Evolutionary conservation across 257 asterid species (phyloP), one percentile per base, ranked within the genome.

Genomic region (Lycium ferocissimum): DNA sequence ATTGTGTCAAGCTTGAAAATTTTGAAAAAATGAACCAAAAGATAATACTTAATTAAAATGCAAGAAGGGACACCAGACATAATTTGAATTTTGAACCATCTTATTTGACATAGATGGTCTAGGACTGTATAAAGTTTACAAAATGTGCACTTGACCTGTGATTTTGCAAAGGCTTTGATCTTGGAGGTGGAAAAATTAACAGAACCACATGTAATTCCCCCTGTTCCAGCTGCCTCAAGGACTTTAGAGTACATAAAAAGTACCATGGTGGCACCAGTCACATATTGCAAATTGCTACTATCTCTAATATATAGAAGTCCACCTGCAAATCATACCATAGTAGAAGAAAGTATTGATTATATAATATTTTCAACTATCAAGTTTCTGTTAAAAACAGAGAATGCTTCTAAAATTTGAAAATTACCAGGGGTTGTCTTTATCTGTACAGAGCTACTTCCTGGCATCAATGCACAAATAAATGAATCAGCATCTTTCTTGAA

Each of bases 351-450:
- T 66, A 33, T 85, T 69, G 4, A 40, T 40, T 79, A 20, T n/a
- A 6, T 22, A 45, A 20, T 43, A 4, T 2, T 12, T 62, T 58
- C 15, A 54, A 62, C n/a, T 58, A 62, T 61, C 18, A 9, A 59
- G 9, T 76, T 76, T n/a, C 38, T 37, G 14, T 40, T 0, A 40
- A 12, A 70, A 37, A 14, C 18, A 56, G 0, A 7, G 9, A 14
- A 15, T 38, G 6, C 38, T 17, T 17, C 14, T 43, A 5, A 58
- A 38, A 7, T 17, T 5, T 58, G 10, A 56, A 22, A 14, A 13
- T 62, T 70, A 92, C 99, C 99, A 12, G 97, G 97, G 70, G 98
- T 95, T 67, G 97, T 94, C 79, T 82, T 89, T 38, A 95, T 87
- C 73, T 91, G 95, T 43, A 85, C 20, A 67, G 93, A 91, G 89